phyloP scores from a whole-genome alignment of 2,329 filamentous ascomycete genomes.

The Shiraia bambusicola region DNA sequence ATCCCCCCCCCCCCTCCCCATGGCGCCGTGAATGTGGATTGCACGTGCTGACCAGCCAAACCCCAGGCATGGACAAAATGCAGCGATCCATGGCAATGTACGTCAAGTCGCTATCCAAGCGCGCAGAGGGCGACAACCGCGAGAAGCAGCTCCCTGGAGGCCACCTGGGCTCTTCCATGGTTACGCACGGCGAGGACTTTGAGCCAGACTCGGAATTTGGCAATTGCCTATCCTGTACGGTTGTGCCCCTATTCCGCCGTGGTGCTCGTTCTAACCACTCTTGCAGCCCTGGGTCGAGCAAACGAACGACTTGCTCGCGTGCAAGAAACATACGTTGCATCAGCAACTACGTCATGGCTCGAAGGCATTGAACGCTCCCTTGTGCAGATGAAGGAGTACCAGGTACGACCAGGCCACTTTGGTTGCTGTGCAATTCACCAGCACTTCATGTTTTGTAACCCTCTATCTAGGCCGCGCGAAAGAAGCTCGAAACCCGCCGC shows the following conservation, averaged over 20 bases:
- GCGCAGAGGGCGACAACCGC: slow-evolving; percentile 81
- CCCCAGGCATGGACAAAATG: slow-evolving; percentile 80
- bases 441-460: too few relatives aligned
- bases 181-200: slow-evolving; percentile 87
- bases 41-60: slow-evolving; percentile 3
- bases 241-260: not conserved
- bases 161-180: slow-evolving; percentile 82
- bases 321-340: slow-evolving; percentile 78
- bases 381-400: slow-evolving; percentile 96
- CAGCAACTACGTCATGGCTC: slow-evolving; percentile 80
- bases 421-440: not conserved
- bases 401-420: slow-evolving; percentile 59
- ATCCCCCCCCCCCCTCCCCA: too few relatives aligned
- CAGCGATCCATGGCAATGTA: slow-evolving; percentile 84
- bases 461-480: slow-evolving; percentile 66
- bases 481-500: slow-evolving; percentile 88
- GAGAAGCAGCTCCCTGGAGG: slow-evolving; percentile 81
- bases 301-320: slow-evolving; percentile 85
- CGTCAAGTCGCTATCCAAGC: slow-evolving; percentile 82
- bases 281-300: slow-evolving; percentile 74
- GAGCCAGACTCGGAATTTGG: slow-evolving; percentile 89
- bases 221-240: slow-evolving; percentile 73
- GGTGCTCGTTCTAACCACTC: slow-evolving; percentile 17
- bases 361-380: slow-evolving; percentile 88
- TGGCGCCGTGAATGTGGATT: slow-evolving; percentile 6